Percentiles rank a stretch among this genome's conserved stretches.
These are phyloP conservation scores for Spiraea crenata DNA, from an alignment of 331 rosid genomes.

Conservation along the genomic window DNA sequence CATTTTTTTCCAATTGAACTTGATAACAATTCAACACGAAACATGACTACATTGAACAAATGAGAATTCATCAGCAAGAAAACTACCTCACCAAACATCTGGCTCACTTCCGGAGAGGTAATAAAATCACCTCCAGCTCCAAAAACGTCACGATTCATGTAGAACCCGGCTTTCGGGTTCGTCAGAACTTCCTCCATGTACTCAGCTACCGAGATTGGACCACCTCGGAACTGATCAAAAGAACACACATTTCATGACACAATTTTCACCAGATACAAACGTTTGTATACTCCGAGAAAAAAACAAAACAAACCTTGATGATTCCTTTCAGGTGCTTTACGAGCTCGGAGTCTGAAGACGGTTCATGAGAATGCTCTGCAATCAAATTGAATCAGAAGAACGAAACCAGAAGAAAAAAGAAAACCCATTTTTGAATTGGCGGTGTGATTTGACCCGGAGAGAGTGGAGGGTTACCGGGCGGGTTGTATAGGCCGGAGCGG, in stretches of 20 bases:
- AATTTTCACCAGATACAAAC: background rate
- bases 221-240: constrained; percentile 81
- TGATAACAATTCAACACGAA: background rate
- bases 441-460: too few relatives aligned
- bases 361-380: constrained; percentile 70
- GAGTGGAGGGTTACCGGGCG: constrained; percentile 41
- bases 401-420: background rate
- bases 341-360: constrained; percentile 73
- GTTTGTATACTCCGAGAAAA: background rate
- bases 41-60: background rate
- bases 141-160: constrained; percentile 89
- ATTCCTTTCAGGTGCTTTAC: constrained; percentile 89
- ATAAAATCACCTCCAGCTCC: constrained; percentile 91
- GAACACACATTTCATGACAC: constrained; percentile 3
- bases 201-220: constrained; percentile 92
- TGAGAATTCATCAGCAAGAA: background rate
- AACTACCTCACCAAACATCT: constrained; percentile 89
- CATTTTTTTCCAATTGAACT: background rate
- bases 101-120: constrained; percentile 97
- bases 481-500: constrained; percentile 69
- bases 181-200: constrained; percentile 96
- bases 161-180: constrained; percentile 88
- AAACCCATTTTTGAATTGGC: background rate
- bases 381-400: constrained; percentile 1
- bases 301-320: constrained; percentile 53